A percentile compares a stretch with the other conserved stretches of the same genome.
Conservation (phyloP, 805 yeast genomes). For the Yamadazyma tumulicola region DNA sequence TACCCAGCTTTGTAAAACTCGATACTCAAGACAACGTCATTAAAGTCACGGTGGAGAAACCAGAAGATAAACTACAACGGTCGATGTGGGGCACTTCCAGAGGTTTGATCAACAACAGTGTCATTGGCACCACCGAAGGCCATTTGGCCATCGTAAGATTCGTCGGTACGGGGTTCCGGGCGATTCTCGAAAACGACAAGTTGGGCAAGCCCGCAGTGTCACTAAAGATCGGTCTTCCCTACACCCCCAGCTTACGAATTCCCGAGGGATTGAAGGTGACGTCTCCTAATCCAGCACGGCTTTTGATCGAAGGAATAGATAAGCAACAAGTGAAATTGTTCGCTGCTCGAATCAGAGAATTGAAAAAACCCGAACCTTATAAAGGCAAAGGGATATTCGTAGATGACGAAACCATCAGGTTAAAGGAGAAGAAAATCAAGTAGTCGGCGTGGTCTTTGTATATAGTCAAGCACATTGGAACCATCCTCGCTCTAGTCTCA, state of each 20-base stretch:
- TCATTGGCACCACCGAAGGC: slow-evolving; percentile 90
- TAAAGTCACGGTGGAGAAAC: slow-evolving; percentile 54
- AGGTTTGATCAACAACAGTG: slow-evolving; percentile 69
- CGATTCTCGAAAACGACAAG: slow-evolving; percentile 58
- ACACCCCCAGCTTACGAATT: slow-evolving; percentile 67
- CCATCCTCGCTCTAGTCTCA: too few species aligned
- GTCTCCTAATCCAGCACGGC: slow-evolving; percentile 81
- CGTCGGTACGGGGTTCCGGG: slow-evolving; percentile 97
- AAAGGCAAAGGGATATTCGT: slow-evolving; percentile 97
- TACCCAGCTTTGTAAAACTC: slow-evolving; percentile 69
- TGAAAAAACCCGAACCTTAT: slow-evolving; percentile 96
- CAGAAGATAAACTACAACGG: slow-evolving; percentile 62
- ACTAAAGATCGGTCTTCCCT: slow-evolving; percentile 86
- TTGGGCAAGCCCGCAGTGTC: slow-evolving; percentile 54
- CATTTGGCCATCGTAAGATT: slow-evolving; percentile 82
- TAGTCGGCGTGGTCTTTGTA: slow-evolving; percentile 25
- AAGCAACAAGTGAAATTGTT: slow-evolving; percentile 83
- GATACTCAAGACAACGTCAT: slow-evolving; percentile 29
- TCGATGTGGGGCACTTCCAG: slow-evolving; percentile 96
- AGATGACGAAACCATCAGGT: slow-evolving; percentile 83
- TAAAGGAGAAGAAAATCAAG: slow-evolving; percentile 93
- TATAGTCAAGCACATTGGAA: too few species aligned
- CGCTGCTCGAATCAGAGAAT: slow-evolving; percentile 83
- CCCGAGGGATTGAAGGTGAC: slow-evolving; percentile 75
- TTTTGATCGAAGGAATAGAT: slow-evolving; percentile 82